Evolutionary conservation across 2,329 filamentous ascomycete species (phyloP).

Genomic region (Drechslerella coelobrocha): DNA sequence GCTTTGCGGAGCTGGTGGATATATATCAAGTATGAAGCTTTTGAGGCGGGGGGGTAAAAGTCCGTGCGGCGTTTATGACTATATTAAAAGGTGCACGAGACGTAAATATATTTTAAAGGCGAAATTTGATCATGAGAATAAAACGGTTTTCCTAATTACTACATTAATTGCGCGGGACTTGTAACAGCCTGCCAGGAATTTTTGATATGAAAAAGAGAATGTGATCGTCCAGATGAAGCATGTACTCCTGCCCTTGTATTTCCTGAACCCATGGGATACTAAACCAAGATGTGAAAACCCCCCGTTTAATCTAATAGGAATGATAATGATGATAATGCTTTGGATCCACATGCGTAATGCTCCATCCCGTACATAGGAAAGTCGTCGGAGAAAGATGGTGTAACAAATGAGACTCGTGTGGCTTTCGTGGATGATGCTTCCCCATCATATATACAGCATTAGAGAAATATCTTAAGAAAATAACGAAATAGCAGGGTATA

Average conservation of each 20-base stretch:
- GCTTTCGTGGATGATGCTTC: background rate
- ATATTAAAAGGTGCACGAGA: too few relatives aligned
- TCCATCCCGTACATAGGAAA: conserved; percentile 46
- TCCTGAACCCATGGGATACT: conserved; percentile 22
- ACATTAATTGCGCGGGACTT: background rate
- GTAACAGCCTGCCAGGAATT: too few relatives aligned
- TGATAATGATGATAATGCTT: conserved; percentile 23
- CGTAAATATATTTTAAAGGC: too few relatives aligned
- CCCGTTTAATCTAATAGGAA: conserved; percentile 1
- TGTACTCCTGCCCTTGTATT: conserved; percentile 46
- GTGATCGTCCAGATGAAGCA: conserved; percentile 1
- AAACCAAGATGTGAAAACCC: conserved; percentile 13
- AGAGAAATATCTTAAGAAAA: background rate
- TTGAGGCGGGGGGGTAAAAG: too few relatives aligned
- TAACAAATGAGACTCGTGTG: conserved; percentile 39
- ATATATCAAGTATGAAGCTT: too few relatives aligned
- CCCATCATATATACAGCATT: conserved; percentile 21
- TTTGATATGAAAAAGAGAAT: conserved; percentile 13
- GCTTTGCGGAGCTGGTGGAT: too few relatives aligned
- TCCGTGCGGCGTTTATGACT: too few relatives aligned
- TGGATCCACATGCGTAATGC: conserved; percentile 18
- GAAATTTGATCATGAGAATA: too few relatives aligned
- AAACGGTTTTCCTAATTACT: background rate
- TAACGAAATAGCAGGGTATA: conserved; percentile 7
- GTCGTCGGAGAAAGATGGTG: conserved; percentile 8